phyloP scores from a whole-genome alignment of 2,329 filamentous ascomycete species.

The Fusarium sp. region DNA sequence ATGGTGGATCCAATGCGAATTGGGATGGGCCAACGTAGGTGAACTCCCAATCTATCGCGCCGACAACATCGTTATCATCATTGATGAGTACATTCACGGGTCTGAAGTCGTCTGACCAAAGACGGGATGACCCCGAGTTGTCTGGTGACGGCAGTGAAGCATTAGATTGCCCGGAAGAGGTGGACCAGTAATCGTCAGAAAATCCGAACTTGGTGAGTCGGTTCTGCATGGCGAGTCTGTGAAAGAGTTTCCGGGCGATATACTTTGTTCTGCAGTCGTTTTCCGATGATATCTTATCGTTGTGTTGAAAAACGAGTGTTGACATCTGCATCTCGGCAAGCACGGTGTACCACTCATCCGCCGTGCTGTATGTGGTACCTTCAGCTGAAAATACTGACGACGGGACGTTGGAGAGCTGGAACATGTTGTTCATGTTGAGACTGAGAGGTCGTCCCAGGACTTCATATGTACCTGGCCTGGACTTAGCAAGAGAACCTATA shows the following conservation, averaged over 20 bases:
- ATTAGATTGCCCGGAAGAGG: background rate
- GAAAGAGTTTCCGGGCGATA: background rate
- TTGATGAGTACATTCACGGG: slow-evolving; percentile 47
- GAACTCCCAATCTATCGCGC: slow-evolving; percentile 55
- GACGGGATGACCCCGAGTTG: background rate
- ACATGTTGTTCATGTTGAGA: slow-evolving; percentile 55
- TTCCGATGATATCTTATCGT: slow-evolving; percentile 50
- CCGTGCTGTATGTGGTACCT: slow-evolving; percentile 38
- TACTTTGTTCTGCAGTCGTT: slow-evolving; percentile 51
- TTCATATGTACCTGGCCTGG: slow-evolving; percentile 39
- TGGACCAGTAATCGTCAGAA: background rate
- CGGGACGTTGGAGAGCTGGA: slow-evolving; percentile 44
- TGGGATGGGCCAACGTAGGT: slow-evolving; percentile 49
- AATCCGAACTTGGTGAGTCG: slow-evolving; percentile 22
- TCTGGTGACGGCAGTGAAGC: background rate
- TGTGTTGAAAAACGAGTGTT: slow-evolving; percentile 55
- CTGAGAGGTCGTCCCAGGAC: slow-evolving; percentile 51
- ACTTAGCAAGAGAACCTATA: slow-evolving; percentile 53
- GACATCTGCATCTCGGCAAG: slow-evolving; percentile 55
- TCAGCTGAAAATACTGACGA: slow-evolving; percentile 34
- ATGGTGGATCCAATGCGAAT: slow-evolving; percentile 50
- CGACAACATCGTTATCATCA: slow-evolving; percentile 36
- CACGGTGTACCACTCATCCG: slow-evolving; percentile 51
- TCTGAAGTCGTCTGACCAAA: background rate
- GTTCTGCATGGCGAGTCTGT: slow-evolving; percentile 47